Evolutionary conservation across 371 early-diverging fungal genomes (phyloP), one percentile per base, ranked within the genome.

Genomic region (Mortierella sp.): DNA sequence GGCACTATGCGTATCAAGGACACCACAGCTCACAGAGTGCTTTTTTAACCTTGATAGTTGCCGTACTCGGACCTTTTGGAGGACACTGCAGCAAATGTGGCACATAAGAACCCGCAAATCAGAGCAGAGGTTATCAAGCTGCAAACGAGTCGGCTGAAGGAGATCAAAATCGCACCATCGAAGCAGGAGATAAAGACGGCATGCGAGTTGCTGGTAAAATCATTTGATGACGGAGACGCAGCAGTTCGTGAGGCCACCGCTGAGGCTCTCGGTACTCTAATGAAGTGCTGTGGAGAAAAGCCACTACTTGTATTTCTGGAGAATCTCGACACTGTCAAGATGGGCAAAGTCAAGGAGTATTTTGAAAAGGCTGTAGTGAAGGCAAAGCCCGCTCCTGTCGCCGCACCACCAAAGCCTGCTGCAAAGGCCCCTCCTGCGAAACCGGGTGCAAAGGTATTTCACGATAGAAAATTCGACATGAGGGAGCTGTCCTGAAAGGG

Each of bases 81-180:
- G 55, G 96, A 95, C 54, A 77, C 95, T 37, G 73, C 85, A 0
- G 81, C 85, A 0, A 89, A 83, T 1, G 78, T 88, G 7, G 81
- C 73, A 6, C 95, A 98, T 80, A 97, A 98, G 63, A 98, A 97
- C 68, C 98, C 99, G 3, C 94, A 95, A 67, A 91, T 95, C 21
- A 83, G 91, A 54, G 84, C 87, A 17, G 94, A 95, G 64, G 77
- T 89, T 3, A 76, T 94, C 29, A 89, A 86, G 34, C 87, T 91
- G 79, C 68, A 96, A 13, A 80, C 83, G 0, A 86, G 94, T 25
- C 90, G 91, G 40, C 76, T 98, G 29, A 88, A 88, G 48, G 84
- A 78, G 22, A 85, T 89, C 28, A 85, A 85, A 22, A 85, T 86
- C 49, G 82, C 84, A 0, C 95, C 96, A 0, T 81, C 81, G 14